Conservation (phyloP, 306 rosid genomes). For the Inga laurina region DNA sequence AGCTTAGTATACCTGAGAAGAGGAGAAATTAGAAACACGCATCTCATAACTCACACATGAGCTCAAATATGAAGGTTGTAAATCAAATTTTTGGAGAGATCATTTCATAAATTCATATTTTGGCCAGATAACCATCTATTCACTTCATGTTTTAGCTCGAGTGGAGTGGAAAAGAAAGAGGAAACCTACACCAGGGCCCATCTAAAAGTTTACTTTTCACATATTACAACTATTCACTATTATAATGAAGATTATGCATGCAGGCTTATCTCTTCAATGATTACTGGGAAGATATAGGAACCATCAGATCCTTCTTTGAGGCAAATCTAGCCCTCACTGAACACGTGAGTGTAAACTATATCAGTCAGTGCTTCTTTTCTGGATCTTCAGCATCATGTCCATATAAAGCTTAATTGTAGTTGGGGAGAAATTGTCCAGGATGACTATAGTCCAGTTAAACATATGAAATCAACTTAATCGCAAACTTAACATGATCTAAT, state of each 20-base stretch:
- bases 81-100: not conserved
- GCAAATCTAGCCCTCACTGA: conserved; percentile 83
- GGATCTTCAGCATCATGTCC: conserved; percentile 8
- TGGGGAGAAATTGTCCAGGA: not conserved
- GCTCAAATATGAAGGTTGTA: not conserved
- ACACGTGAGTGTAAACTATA: conserved; percentile 50
- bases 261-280: conserved; percentile 86
- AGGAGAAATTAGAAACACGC: no score
- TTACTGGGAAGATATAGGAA: conserved; percentile 83
- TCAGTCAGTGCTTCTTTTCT: conserved; percentile 15
- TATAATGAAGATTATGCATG: not conserved
- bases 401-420: not conserved
- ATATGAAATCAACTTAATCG: not conserved
- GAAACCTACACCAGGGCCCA: not conserved
- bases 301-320: conserved; percentile 75
- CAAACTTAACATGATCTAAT: not conserved
- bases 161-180: not conserved
- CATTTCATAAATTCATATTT: not conserved
- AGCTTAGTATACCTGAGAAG: not conserved
- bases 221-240: not conserved
- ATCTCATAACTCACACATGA: no score
- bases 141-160: not conserved
- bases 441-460: not conserved
- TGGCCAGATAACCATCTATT: not conserved
- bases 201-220: conserved; percentile 6